A percentile compares a stretch with the other conserved stretches of the same genome.
phyloP scores from a whole-genome alignment of 169 alveolate genomes.

The Babesia bovis region DNA sequence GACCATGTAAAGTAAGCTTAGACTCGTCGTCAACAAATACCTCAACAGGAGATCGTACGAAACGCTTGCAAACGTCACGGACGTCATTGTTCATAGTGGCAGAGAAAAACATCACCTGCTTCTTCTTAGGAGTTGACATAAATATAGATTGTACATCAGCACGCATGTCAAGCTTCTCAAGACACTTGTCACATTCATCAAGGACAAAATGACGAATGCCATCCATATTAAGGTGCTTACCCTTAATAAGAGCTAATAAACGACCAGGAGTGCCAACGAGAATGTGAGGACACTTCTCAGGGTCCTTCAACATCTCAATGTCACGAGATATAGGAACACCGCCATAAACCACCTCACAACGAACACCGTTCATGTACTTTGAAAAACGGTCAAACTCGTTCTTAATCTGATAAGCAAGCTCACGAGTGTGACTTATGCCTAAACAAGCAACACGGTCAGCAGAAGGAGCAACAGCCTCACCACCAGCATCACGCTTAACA shows the following conservation, averaged over 20 bases:
- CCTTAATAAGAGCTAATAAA: constrained; percentile 90
- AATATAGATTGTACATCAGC: constrained; percentile 98
- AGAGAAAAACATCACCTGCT: constrained; percentile 98
- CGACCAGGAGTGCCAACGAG: constrained; percentile 99
- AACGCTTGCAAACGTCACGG: constrained; percentile 94
- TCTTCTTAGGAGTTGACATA: constrained; percentile 95
- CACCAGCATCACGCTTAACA: constrained; percentile 57
- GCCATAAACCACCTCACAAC: constrained; percentile 97
- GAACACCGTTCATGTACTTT: constrained; percentile 91
- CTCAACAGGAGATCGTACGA: constrained; percentile 97
- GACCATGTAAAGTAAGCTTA: constrained; percentile 97
- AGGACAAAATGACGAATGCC: constrained; percentile 95
- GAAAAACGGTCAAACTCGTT: constrained; percentile 97
- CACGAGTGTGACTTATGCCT: constrained; percentile 98
- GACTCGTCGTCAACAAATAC: constrained; percentile 98
- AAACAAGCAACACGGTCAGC: constrained; percentile 85
- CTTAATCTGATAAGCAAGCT: constrained; percentile 98
- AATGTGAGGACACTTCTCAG: constrained; percentile 91
- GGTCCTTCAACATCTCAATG: constrained; percentile 90
- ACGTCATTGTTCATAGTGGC: constrained; percentile 97
- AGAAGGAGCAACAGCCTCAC: constrained; percentile 30
- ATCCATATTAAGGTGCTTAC: constrained; percentile 89
- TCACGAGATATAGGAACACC: constrained; percentile 95
- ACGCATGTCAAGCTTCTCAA: constrained; percentile 96
- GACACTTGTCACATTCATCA: constrained; percentile 99